Percentiles rank a stretch among this genome's conserved stretches.
Conservation (phyloP, 2,329 filamentous ascomycete genomes). For the Stenocarpella maydis region DNA sequence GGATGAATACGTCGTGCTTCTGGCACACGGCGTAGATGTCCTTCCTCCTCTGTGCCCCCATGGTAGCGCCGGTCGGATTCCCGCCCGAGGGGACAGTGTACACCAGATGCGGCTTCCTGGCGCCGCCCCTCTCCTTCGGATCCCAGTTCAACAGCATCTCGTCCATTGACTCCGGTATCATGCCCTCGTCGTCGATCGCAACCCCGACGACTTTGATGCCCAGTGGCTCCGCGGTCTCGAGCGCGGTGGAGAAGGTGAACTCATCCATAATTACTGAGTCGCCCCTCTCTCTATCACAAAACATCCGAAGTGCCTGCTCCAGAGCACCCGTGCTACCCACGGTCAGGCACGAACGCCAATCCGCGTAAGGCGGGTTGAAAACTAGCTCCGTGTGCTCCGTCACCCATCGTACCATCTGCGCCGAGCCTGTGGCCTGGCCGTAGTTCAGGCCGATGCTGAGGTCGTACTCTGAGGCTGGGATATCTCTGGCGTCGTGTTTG, state of each 20-base stretch:
- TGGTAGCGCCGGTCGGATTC: constrained; percentile 90
- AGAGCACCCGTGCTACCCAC: constrained; percentile 87
- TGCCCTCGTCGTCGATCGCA: constrained; percentile 60
- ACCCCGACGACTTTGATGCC: constrained; percentile 61
- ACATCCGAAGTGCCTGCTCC: constrained; percentile 84
- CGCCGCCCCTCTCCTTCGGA: constrained; percentile 48
- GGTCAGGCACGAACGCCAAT: constrained; percentile 87
- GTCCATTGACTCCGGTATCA: constrained; percentile 61
- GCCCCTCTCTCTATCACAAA: constrained; percentile 72
- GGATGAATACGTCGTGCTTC: constrained; percentile 85
- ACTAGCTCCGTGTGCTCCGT: constrained; percentile 96
- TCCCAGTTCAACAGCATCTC: constrained; percentile 61
- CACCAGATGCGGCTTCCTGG: constrained; percentile 61
- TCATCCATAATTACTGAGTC: constrained; percentile 88
- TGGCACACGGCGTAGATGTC: constrained; percentile 81
- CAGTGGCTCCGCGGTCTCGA: constrained; percentile 65
- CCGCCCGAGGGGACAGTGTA: constrained; percentile 79
- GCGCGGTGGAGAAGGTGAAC: constrained; percentile 84
- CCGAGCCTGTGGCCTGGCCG: constrained; percentile 83
- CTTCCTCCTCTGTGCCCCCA: constrained; percentile 70
- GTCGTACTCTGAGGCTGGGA: constrained; percentile 62
- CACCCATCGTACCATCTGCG: constrained; percentile 87
- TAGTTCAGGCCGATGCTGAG: constrained; percentile 93
- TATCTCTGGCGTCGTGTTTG: constrained; percentile 80
- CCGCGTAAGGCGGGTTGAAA: constrained; percentile 83